A percentile compares a stretch with the other conserved stretches of the same genome.
Evolutionary conservation across 345 rosid genomes (phyloP).

Genomic region (Eucalyptus brandiana): DNA sequence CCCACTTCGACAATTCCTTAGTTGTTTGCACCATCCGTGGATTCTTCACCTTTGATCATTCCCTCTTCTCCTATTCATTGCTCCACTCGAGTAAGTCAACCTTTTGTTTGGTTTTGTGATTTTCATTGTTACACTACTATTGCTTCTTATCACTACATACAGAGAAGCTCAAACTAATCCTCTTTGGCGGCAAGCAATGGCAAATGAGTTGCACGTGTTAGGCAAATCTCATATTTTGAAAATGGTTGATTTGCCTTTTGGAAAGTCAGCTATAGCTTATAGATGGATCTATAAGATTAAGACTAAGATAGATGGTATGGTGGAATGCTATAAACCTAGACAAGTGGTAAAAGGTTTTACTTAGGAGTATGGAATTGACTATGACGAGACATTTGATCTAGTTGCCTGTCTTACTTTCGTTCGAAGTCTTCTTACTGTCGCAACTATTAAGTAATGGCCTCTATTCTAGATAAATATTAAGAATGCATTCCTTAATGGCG

Average conservation of each 20-base stretch:
- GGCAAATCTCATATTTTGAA: accelerated
- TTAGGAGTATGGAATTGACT: neutral
- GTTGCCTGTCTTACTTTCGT: accelerated
- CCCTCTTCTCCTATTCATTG: neutral
- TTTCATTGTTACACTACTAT: neutral
- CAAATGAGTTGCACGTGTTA: neutral
- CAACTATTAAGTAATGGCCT: neutral
- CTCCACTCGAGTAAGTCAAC: neutral
- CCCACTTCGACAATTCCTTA: neutral
- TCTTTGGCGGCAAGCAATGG: neutral
- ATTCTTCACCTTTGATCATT: neutral
- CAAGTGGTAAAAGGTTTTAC: neutral
- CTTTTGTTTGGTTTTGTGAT: accelerated
- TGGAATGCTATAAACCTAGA: neutral
- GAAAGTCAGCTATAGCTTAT: neutral
- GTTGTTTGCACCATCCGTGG: accelerated
- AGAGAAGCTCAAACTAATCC: neutral
- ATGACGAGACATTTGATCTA: neutral
- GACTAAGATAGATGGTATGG: accelerated
- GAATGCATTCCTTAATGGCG: neutral
- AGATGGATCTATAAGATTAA: neutral
- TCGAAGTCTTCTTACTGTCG: accelerated
- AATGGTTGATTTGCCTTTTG: neutral
- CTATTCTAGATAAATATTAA: too few relatives aligned
- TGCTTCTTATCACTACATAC: neutral